Conservation (phyloP, 768 basidiomycete genomes). For the Phaffia tasmanica region DNA sequence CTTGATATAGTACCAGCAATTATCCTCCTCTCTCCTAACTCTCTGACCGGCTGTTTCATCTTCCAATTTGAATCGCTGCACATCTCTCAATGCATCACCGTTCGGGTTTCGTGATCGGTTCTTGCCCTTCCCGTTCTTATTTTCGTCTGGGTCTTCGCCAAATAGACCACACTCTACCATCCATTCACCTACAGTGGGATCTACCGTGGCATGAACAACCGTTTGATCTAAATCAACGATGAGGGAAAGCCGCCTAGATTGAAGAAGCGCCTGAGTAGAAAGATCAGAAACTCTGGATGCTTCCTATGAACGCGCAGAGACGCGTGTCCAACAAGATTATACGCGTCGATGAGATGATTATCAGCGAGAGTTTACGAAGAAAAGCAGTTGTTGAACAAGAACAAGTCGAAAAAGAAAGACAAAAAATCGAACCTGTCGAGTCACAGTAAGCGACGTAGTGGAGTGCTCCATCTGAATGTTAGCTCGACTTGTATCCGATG, state of each 20-base stretch:
- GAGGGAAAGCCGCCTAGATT: conserved; percentile 68
- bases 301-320: conserved; percentile 42
- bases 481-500: conserved; percentile 73
- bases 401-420: neutral
- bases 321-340: neutral
- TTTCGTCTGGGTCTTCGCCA: conserved; percentile 26
- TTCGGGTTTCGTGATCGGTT: conserved; percentile 70
- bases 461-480: conserved; percentile 91
- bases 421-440: conserved; percentile 47
- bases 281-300: conserved; percentile 78
- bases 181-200: conserved; percentile 98
- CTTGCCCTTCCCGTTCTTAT: conserved; percentile 36
- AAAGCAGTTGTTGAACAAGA: neutral
- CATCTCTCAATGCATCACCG: conserved; percentile 80
- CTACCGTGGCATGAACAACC: conserved; percentile 95
- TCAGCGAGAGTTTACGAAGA: neutral
- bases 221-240: conserved; percentile 99
- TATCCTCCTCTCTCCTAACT: conserved; percentile 54
- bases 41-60: conserved; percentile 12
- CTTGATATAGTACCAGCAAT: conserved; percentile 95
- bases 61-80: conserved; percentile 82
- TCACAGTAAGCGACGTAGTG: conserved; percentile 79
- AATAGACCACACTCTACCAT: conserved; percentile 57
- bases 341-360: neutral
- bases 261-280: conserved; percentile 65